Percentiles rank a stretch among this genome's conserved stretches.
Conservation (phyloP, 2,329 filamentous ascomycete species). For the Lojkania enalia region DNA sequence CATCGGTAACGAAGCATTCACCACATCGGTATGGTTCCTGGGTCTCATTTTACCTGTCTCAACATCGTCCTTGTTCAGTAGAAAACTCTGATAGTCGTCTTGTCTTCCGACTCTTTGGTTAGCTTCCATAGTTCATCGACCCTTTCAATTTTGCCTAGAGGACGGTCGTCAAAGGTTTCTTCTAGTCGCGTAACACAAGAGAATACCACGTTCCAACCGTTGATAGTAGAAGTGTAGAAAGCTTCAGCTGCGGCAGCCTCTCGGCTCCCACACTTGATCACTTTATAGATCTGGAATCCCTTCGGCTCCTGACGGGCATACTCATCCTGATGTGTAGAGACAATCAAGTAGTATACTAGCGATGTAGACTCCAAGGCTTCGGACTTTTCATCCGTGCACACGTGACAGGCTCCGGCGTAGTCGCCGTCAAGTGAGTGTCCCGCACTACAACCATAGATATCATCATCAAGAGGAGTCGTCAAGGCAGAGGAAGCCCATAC, state of each 20-base stretch:
- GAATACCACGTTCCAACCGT: slow-evolving; percentile 38
- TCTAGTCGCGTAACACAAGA: slow-evolving; percentile 33
- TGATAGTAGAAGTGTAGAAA: slow-evolving; percentile 32
- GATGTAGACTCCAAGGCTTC: slow-evolving; percentile 26
- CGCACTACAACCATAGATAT: slow-evolving; percentile 28
- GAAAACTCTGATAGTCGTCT: slow-evolving; percentile 28
- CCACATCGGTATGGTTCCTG: too few species aligned
- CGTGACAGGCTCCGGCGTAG: slow-evolving; percentile 22
- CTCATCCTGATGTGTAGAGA: slow-evolving; percentile 28
- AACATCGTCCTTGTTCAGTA: slow-evolving; percentile 31
- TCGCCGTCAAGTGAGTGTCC: slow-evolving; percentile 19
- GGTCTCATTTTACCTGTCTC: too few species aligned
- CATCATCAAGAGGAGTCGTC: slow-evolving; percentile 32
- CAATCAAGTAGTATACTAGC: slow-evolving; percentile 31
- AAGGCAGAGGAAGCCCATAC: slow-evolving; percentile 37
- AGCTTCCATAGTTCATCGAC: slow-evolving; percentile 32
- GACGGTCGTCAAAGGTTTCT: slow-evolving; percentile 26
- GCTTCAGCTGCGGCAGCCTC: slow-evolving; percentile 35
- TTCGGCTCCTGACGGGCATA: slow-evolving; percentile 13
- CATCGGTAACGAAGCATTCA: too few species aligned
- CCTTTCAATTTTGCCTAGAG: slow-evolving; percentile 17
- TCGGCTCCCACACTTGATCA: slow-evolving; percentile 37
- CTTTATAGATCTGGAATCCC: slow-evolving; percentile 33
- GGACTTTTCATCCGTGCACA: slow-evolving; percentile 32
- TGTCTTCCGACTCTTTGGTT: slow-evolving; percentile 21